Conservation (phyloP, 2,329 filamentous ascomycete species). For the Penicillium sp. region DNA sequence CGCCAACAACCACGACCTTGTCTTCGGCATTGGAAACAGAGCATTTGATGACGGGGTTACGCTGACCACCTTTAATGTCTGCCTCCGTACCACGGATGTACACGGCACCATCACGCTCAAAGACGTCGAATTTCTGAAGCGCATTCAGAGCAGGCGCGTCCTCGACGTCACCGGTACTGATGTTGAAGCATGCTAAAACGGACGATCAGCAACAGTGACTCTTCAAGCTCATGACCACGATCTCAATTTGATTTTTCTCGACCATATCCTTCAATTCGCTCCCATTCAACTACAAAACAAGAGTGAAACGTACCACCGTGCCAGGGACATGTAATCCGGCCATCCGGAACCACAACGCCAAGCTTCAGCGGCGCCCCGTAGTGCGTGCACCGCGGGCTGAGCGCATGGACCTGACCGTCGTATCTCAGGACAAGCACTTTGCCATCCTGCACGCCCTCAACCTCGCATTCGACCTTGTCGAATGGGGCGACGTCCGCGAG, state of each 20-base stretch:
- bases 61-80: slow-evolving; percentile 72
- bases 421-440: slow-evolving; percentile 86
- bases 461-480: slow-evolving; percentile 84
- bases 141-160: slow-evolving; percentile 88
- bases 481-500: slow-evolving; percentile 70
- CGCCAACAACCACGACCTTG: slow-evolving; percentile 80
- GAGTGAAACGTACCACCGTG: slow-evolving; percentile 71
- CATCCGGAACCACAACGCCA: slow-evolving; percentile 79
- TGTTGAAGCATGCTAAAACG: slow-evolving; percentile 83
- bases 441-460: slow-evolving; percentile 82
- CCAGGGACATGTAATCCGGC: slow-evolving; percentile 91
- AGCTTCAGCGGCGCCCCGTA: slow-evolving; percentile 89
- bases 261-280: not conserved
- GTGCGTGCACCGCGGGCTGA: slow-evolving; percentile 83
- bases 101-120: slow-evolving; percentile 77
- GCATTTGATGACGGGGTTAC: slow-evolving; percentile 74
- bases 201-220: slow-evolving; percentile 6
- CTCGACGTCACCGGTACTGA: slow-evolving; percentile 87
- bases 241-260: not conserved
- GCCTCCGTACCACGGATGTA: slow-evolving; percentile 81
- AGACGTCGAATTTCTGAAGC: slow-evolving; percentile 78
- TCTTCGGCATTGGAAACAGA: slow-evolving; percentile 52
- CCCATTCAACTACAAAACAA: not conserved
- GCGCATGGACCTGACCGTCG: slow-evolving; percentile 72
- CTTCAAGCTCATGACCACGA: slow-evolving; percentile 1